phyloP scores from a whole-genome alignment of 768 basidiomycete species.

The Hericium coralloides region DNA sequence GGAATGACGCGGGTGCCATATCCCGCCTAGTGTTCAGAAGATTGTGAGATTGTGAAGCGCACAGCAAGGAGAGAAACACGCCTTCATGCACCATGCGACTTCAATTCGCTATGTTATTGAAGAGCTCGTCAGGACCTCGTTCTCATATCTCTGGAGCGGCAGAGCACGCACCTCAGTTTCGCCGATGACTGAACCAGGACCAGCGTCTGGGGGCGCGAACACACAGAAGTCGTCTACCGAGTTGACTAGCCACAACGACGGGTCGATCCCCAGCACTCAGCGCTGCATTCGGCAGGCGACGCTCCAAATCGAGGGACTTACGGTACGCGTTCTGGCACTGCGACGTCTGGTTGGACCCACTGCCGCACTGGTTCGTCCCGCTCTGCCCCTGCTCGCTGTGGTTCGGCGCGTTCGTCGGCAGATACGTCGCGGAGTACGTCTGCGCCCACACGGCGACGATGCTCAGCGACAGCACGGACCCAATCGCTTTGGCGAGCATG shows the following conservation, averaged over 20 bases:
- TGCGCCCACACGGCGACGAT: constrained; percentile 18
- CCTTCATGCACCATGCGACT: constrained; percentile 48
- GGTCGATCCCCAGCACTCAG: neutral
- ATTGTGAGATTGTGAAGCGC: neutral
- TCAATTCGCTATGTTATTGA: constrained; percentile 29
- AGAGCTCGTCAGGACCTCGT: no score
- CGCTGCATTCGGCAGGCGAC: neutral
- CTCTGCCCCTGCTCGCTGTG: constrained; percentile 49
- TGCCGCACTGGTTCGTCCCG: constrained; percentile 61
- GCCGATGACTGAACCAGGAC: constrained; percentile 43
- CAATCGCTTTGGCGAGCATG: constrained; percentile 7
- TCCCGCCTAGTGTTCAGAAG: constrained; percentile 29
- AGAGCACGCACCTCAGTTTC: constrained; percentile 44
- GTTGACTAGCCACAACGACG: constrained; percentile 33
- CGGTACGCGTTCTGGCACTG: constrained; percentile 60
- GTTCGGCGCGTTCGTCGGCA: constrained; percentile 38
- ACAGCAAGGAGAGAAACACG: constrained; percentile 6
- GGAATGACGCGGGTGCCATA: constrained; percentile 64
- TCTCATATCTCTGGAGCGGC: no score
- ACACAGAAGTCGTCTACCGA: constrained; percentile 50
- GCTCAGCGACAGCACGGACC: constrained; percentile 7
- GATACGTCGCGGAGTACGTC: constrained; percentile 38
- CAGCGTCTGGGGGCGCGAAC: constrained; percentile 43
- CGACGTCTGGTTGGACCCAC: constrained; percentile 42
- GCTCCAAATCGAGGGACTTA: constrained; percentile 21